These are phyloP conservation scores for Novakomyces olei DNA, from an alignment of 805 yeast genomes.

Conservation along the genomic window DNA sequence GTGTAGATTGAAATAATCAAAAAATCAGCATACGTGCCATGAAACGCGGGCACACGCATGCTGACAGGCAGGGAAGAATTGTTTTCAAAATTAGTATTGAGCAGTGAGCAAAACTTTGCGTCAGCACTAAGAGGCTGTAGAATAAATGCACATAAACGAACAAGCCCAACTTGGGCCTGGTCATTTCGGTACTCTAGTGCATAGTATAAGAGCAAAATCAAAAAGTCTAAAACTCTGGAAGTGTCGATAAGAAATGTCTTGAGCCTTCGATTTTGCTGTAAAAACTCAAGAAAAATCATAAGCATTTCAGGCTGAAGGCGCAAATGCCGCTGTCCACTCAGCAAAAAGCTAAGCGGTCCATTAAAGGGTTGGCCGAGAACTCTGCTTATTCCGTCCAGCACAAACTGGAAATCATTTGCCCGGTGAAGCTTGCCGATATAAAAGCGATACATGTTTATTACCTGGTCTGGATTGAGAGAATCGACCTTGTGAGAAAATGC, in stretches of 20 bases:
- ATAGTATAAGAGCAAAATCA: constrained; percentile 34
- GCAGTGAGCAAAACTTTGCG: constrained; percentile 10
- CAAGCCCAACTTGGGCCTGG: constrained; percentile 10
- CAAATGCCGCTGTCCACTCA: too few relatives aligned
- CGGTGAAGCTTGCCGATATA: constrained; percentile 16
- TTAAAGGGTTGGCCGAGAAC: constrained; percentile 13
- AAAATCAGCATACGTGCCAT: constrained; percentile 15
- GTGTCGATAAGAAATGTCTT: constrained; percentile 19
- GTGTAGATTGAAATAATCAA: constrained; percentile 9
- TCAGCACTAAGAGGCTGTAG: constrained; percentile 15
- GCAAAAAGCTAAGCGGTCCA: not conserved
- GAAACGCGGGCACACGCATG: constrained; percentile 9
- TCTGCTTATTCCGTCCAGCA: constrained; percentile 13
- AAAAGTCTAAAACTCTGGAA: constrained; percentile 30
- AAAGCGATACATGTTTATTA: constrained; percentile 14
- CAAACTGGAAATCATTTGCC: constrained; percentile 16
- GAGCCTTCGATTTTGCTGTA: not conserved
- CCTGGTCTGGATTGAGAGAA: not conserved
- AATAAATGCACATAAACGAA: constrained; percentile 16
- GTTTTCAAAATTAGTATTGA: constrained; percentile 12
- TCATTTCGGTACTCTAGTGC: constrained; percentile 27
- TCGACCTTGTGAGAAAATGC: too few relatives aligned
- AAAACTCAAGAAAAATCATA: not conserved
- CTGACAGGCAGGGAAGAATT: constrained; percentile 12
- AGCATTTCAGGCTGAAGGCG: not conserved